Conservation (phyloP, 805 yeast species). For the Kazachstania africana region DNA sequence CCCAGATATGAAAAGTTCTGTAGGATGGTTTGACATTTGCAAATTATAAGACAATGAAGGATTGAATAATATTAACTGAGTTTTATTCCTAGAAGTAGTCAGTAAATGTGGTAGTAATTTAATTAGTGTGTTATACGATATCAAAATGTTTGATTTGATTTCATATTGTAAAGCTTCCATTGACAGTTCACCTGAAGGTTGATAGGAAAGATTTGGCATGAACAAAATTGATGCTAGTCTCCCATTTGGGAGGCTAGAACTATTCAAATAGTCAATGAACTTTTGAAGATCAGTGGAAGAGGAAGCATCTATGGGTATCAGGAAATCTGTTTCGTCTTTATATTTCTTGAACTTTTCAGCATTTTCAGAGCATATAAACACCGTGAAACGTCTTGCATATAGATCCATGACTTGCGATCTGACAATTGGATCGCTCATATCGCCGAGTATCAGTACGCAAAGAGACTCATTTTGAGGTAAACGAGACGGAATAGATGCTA, state of each 20-base stretch:
- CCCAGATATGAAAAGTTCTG: conserved; percentile 21
- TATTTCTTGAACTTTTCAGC: conserved; percentile 11
- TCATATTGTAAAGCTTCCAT: conserved; percentile 13
- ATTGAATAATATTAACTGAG: conserved; percentile 20
- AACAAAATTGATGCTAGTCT: conserved; percentile 18
- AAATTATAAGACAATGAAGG: conserved; percentile 21
- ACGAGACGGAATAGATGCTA: conserved; percentile 7
- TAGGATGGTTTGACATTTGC: conserved; percentile 15
- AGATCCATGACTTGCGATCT: conserved; percentile 27
- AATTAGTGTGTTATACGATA: conserved; percentile 13
- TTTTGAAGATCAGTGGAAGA: conserved; percentile 12
- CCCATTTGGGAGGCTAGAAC: conserved; percentile 3
- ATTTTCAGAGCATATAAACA: conserved; percentile 23
- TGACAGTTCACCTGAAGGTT: conserved; percentile 19
- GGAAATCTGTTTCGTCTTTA: conserved; percentile 22
- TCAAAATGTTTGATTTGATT: conserved; percentile 15
- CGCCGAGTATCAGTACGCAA: conserved; percentile 22
- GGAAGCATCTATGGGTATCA: conserved; percentile 16
- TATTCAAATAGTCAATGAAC: conserved; percentile 9
- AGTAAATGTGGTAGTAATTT: conserved; percentile 16
- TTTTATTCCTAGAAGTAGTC: conserved; percentile 3
- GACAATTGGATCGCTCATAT: conserved; percentile 26
- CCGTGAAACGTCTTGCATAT: conserved; percentile 23
- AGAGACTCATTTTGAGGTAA: conserved; percentile 9
- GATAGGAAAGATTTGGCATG: conserved; percentile 25